These are phyloP conservation scores for Conticribra guillardii DNA, from an alignment of 108 stramenopile genomes.

Conservation along the genomic window DNA sequence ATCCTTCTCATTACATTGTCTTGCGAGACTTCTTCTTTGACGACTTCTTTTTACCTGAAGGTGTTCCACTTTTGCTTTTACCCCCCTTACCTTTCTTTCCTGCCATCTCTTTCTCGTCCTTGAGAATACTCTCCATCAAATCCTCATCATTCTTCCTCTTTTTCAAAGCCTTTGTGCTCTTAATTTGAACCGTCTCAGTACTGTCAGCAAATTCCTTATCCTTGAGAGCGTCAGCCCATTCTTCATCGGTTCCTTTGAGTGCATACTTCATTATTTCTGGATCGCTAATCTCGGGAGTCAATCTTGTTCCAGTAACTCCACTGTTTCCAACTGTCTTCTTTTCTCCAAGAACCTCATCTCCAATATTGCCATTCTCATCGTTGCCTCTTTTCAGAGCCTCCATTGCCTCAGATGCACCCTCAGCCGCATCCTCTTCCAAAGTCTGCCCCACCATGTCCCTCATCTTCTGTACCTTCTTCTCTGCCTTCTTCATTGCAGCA, in stretches of 20 bases:
- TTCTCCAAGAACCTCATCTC: no score
- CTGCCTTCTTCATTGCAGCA: conserved; percentile 63
- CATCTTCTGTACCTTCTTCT: conserved; percentile 57
- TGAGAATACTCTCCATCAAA: conserved; percentile 41
- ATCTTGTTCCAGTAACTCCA: conserved; percentile 49
- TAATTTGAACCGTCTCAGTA: conserved; percentile 40
- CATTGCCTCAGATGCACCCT: conserved; percentile 75
- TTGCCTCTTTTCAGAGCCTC: conserved; percentile 34
- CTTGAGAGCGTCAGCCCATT: conserved; percentile 80
- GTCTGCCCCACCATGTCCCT: conserved; percentile 72
- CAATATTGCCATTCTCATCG: not conserved
- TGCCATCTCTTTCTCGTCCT: conserved; percentile 38
- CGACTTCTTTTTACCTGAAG: conserved; percentile 41
- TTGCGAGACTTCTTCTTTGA: conserved; percentile 45
- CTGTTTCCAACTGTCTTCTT: conserved; percentile 24
- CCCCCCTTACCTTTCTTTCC: conserved; percentile 10
- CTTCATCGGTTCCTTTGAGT: conserved; percentile 81
- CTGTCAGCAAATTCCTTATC: conserved; percentile 40
- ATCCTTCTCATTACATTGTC: no score
- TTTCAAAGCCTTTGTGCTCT: conserved; percentile 29
- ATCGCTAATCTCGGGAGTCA: conserved; percentile 71
- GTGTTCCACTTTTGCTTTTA: no score
- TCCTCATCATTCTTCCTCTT: conserved; percentile 41
- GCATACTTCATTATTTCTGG: conserved; percentile 83
- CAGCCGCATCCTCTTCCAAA: conserved; percentile 82